A percentile compares a stretch with the other conserved stretches of the same genome.
Conservation (phyloP, 495 filamentous ascomycete species). For the Aspergillus hancockii region DNA sequence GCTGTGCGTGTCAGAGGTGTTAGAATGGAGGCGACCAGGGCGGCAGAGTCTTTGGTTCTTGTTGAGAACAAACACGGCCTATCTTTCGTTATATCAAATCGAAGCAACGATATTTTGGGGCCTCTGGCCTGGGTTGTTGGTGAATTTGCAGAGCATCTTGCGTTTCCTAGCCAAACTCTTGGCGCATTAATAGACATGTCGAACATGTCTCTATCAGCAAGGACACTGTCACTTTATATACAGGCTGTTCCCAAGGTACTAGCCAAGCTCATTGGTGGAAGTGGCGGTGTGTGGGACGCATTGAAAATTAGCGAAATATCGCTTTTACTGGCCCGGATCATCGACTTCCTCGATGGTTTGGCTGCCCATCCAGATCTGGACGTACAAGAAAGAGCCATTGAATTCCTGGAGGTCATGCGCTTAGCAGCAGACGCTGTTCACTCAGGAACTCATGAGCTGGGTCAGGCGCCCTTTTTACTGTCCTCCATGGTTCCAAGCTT, state of each 20-base stretch:
- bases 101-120: conserved; percentile 63
- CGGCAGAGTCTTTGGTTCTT: conserved; percentile 76
- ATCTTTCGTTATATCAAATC: conserved; percentile 45
- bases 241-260: conserved; percentile 88
- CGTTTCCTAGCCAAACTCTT: conserved; percentile 63
- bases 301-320: conserved; percentile 67
- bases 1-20: conserved; percentile 88
- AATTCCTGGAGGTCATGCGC: conserved; percentile 85
- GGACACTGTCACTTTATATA: conserved; percentile 72
- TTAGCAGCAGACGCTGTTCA: conserved; percentile 77
- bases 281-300: conserved; percentile 58
- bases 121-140: conserved; percentile 82
- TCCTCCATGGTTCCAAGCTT: conserved; percentile 85
- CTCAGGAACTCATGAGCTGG: conserved; percentile 55
- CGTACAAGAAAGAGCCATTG: conserved; percentile 93
- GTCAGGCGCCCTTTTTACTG: conserved; percentile 75
- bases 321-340: conserved; percentile 75
- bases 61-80: conserved; percentile 45
- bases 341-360: conserved; percentile 76
- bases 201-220: conserved; percentile 58
- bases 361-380: conserved; percentile 82
- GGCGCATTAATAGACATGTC: conserved; percentile 69
- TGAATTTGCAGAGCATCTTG: conserved; percentile 75
- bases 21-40: conserved; percentile 71
- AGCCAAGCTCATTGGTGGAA: conserved; percentile 55